A percentile compares a stretch with the other conserved stretches of the same genome.
These are phyloP conservation scores for Aspergillus felis DNA, from an alignment of 2,329 filamentous ascomycete species.

Conservation along the genomic window DNA sequence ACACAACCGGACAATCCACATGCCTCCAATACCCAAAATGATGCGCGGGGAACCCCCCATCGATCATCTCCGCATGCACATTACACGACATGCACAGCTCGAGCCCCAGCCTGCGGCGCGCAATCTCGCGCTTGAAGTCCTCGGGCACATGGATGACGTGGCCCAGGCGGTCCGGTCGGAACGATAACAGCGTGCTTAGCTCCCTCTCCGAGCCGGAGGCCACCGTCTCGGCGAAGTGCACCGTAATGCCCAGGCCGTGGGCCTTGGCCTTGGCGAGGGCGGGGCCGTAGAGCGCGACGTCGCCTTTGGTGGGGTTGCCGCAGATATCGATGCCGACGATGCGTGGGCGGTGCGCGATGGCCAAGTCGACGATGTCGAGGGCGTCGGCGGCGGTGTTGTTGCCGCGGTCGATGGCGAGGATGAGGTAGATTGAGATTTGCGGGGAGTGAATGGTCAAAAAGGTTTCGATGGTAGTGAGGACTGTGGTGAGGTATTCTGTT, in stretches of 20 bases:
- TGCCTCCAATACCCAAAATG: slow-evolving; percentile 73
- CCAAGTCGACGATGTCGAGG: slow-evolving; percentile 60
- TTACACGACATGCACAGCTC: slow-evolving; percentile 81
- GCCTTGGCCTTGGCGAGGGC: slow-evolving; percentile 57
- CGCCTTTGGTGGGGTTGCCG: slow-evolving; percentile 65
- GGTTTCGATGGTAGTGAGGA: slow-evolving; percentile 60
- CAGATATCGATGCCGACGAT: slow-evolving; percentile 76
- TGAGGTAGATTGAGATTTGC: slow-evolving; percentile 60
- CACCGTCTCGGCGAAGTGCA: slow-evolving; percentile 73
- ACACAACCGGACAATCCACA: slow-evolving; percentile 57
- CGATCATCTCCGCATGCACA: slow-evolving; percentile 69
- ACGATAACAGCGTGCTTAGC: slow-evolving; percentile 61
- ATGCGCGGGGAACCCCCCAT: slow-evolving; percentile 62
- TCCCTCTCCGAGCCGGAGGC: slow-evolving; percentile 57
- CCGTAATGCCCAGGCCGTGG: slow-evolving; percentile 59
- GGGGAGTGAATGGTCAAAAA: slow-evolving; percentile 41
- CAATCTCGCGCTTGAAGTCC: slow-evolving; percentile 55
- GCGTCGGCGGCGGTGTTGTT: slow-evolving; percentile 57
- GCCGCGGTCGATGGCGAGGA: slow-evolving; percentile 71
- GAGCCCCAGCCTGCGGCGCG: slow-evolving; percentile 55
- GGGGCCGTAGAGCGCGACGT: slow-evolving; percentile 54
- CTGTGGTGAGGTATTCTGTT: slow-evolving; percentile 59
- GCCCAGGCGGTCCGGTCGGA: slow-evolving; percentile 65
- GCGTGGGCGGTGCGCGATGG: slow-evolving; percentile 48
- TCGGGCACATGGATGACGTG: slow-evolving; percentile 74